Base-by-base conservation (phyloP, 441 rosid species). In the Lepidium campestre region DNA sequence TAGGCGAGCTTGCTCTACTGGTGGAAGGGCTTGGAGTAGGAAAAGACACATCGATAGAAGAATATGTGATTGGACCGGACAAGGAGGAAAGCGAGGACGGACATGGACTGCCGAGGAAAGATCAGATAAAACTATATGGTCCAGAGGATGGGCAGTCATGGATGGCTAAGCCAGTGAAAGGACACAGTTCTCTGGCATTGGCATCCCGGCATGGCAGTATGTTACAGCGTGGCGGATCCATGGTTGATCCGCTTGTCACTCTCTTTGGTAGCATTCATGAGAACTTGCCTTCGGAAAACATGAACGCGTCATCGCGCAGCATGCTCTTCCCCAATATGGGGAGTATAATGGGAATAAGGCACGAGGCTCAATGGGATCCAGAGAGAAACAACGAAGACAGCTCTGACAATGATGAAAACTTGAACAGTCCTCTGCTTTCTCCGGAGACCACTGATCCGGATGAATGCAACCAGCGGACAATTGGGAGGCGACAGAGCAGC, bases 21-120 rank as follows among this genome's bases (percentile, higher is more conserved):
- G 89, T 85, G 39, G 94, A 87, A 74, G 94, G 94, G 25, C 89
- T 87, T 68, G 94, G 82, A 2, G 74, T 85, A 14, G 91, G 93
- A n/a, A 77, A 76, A 45, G 91, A 87, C 72, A 82, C 77, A 31
- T 82, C 80, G 4, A 70, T 87, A 63, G 94, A 87, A 72, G 91
- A 87, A 76, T 85, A 83, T 58, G 82, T 83, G 62, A 79, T 87
- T 50, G 87, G 86, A 47, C 87, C 84, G 0, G 89, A 60, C 57
- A 62, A 75, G 25, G 79, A 78, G 47, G 75, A 49, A 18, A 34
- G 52, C 34, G 67, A 50, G 6, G 66, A 59, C 22, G 86, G 80
- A 68, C 71, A 79, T 12, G 84, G 77, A 10, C 56, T 70, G 5
- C 80, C 67, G 45, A 67, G 63, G 79, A 81, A 85, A 72, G 91